Base-by-base conservation (phyloP, 805 yeast species). In the Pichia cephalocereana region DNA sequence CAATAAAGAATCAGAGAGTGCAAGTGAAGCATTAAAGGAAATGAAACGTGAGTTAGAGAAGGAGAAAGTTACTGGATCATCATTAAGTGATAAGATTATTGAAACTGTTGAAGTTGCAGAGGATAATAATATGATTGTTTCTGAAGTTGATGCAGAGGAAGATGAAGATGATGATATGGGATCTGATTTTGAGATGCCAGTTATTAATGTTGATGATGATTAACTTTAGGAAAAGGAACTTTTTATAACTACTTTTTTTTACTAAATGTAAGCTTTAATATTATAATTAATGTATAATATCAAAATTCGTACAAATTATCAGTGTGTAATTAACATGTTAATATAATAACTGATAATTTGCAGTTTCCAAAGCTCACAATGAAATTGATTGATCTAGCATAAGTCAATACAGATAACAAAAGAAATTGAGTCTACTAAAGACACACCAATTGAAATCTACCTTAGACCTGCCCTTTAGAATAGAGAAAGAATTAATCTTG, bases 101-200 rank as follows among this genome's bases (percentile, higher is more conserved):
- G 49, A 48, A 15, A 53, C 49, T 7, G 46, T 47, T 23, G 38
- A 44, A 8, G 38, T 31, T 15, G 44, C 37, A 23, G 40, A 39
- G n/a, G 43, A 36, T 27, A 39, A 42, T 14, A 38, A 44, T 11
- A 40, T 14, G 6, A 7, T 19, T 23, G 28, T 19, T 0, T 28
- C 41, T 4, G 47, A 41, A n/a, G 43, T 15, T 4, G 52, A 44
- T 18, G 48, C 45, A 27, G 48, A 41, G 7, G 50, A 43, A 12
- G 43, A 36, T 7, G 51, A 51, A 17, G 52, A 46, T 17, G 54
- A 51, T n/a, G 67, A 60, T 4, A 37, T 54, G 6, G 64, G 48
- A 14, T 65, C 69, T 1, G 70, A 67, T 39, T 62, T 67, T 48
- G 70, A 65, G 48, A 65, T 67, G 40, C 70, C 70, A 1, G 66